These are phyloP conservation scores for Agaricales sp. DNA, from an alignment of 1,284 basidiomycete species.

Conservation along the genomic window DNA sequence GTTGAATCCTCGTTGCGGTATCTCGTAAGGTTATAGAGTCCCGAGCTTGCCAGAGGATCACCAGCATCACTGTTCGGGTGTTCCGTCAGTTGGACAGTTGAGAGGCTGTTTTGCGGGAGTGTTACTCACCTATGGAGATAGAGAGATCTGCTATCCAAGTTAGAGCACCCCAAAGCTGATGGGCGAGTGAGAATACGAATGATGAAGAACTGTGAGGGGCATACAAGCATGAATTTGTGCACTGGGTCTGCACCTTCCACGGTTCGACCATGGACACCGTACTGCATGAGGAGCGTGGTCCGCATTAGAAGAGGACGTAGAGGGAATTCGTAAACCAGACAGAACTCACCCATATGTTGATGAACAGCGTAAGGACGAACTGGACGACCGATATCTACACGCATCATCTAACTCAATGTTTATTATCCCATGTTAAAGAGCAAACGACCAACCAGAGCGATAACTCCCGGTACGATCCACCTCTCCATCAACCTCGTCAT, in stretches of 20 bases:
- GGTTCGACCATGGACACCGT: too few relatives aligned
- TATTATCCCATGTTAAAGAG: too few relatives aligned
- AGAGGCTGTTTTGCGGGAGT: too few relatives aligned
- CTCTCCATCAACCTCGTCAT: background rate
- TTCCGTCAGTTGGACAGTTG: too few relatives aligned
- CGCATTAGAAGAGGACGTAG: too few relatives aligned
- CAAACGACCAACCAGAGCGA: background rate
- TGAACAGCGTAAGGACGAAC: background rate
- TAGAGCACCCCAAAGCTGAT: background rate
- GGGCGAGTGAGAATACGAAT: too few relatives aligned
- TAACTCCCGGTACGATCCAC: background rate
- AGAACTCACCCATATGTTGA: background rate
- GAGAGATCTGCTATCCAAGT: background rate
- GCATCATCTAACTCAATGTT: too few relatives aligned
- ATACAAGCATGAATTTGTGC: too few relatives aligned
- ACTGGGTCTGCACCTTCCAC: too few relatives aligned
- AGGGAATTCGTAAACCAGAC: too few relatives aligned
- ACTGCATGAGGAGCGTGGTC: too few relatives aligned
- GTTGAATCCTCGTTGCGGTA: background rate
- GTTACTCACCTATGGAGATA: background rate
- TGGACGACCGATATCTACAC: background rate
- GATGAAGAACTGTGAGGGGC: too few relatives aligned
- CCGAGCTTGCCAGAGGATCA: background rate
- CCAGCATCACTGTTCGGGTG: background rate
- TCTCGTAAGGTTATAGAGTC: background rate